Percentiles rank a stretch among this genome's conserved stretches.
These are phyloP conservation scores for Suhomyces xylopsoci DNA, from an alignment of 805 yeast species.

Conservation along the genomic window DNA sequence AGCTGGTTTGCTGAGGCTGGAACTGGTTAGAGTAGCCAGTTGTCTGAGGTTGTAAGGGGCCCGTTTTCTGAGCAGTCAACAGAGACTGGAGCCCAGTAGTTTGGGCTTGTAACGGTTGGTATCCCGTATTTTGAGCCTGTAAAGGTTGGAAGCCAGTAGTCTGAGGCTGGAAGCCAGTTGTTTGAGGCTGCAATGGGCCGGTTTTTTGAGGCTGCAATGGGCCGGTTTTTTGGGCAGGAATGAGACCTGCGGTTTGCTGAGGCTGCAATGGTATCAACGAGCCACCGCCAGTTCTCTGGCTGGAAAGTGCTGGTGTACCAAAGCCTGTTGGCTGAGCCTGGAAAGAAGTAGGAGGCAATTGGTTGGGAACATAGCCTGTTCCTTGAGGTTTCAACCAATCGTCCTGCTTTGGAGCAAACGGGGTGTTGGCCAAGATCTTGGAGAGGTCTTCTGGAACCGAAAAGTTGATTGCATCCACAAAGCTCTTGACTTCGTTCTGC, in stretches of 20 bases:
- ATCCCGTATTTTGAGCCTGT: slow-evolving; percentile 11
- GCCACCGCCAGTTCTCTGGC: slow-evolving; percentile 48
- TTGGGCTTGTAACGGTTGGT: slow-evolving; percentile 33
- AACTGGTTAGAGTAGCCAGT: slow-evolving; percentile 14
- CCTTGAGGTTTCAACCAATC: slow-evolving; percentile 35
- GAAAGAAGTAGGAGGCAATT: slow-evolving; percentile 25
- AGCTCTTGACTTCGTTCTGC: slow-evolving; percentile 79
- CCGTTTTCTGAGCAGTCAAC: slow-evolving; percentile 13
- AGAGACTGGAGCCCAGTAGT: slow-evolving; percentile 37
- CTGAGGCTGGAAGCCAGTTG: slow-evolving; percentile 18
- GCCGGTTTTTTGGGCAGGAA: slow-evolving; percentile 46
- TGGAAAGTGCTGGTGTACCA: slow-evolving; percentile 15
- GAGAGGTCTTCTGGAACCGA: slow-evolving; percentile 60
- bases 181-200: slow-evolving; percentile 29
- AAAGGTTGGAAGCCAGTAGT: slow-evolving; percentile 11
- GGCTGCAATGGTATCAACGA: slow-evolving; percentile 49
- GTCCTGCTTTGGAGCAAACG: slow-evolving; percentile 25
- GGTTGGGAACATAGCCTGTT: slow-evolving; percentile 20
- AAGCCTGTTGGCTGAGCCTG: slow-evolving; percentile 42
- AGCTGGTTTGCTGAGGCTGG: slow-evolving; percentile 28
- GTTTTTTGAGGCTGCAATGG: slow-evolving; percentile 34
- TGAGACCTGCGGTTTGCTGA: slow-evolving; percentile 67
- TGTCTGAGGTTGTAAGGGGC: slow-evolving; percentile 18
- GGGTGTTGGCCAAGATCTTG: slow-evolving; percentile 42
- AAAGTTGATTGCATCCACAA: slow-evolving; percentile 85